Percentiles rank a stretch among this genome's conserved stretches.
phyloP scores from a whole-genome alignment of 2,329 filamentous ascomycete species.

The Dactylellina sp. region DNA sequence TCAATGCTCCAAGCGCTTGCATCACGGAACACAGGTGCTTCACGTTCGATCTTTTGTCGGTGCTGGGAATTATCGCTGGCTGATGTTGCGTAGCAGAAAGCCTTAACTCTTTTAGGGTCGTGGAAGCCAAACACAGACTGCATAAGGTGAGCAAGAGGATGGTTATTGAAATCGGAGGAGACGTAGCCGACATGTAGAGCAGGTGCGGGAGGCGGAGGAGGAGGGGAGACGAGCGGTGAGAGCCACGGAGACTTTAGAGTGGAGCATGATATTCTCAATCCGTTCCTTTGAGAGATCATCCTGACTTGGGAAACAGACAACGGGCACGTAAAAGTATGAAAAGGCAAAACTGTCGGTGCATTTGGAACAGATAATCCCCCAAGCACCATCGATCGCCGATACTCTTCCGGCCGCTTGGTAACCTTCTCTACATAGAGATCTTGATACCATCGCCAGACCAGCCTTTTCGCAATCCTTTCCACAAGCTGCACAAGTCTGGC shows the following conservation, averaged over 20 bases:
- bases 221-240: conserved; percentile 81
- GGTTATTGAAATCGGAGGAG: conserved; percentile 98
- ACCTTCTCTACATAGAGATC: conserved; percentile 77
- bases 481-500: conserved; percentile 83
- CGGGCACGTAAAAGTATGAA: conserved; percentile 97
- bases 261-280: conserved; percentile 88
- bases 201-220: conserved; percentile 82
- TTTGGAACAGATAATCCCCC: conserved; percentile 79
- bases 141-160: conserved; percentile 96
- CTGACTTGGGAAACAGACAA: conserved; percentile 91
- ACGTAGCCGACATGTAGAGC: conserved; percentile 94
- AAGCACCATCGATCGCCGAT: conserved; percentile 80
- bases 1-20: conserved; percentile 88
- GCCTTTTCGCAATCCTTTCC: conserved; percentile 82
- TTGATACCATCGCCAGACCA: conserved; percentile 87
- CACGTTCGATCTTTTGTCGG: conserved; percentile 89
- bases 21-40: conserved; percentile 91
- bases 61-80: conserved; percentile 88
- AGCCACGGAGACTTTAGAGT: conserved; percentile 90
- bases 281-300: conserved; percentile 94
- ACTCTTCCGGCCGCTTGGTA: conserved; percentile 71
- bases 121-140: conserved; percentile 98
- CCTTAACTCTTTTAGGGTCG: conserved; percentile 77
- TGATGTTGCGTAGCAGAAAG: conserved; percentile 96
- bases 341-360: conserved; percentile 93